Base-by-base conservation (phyloP, 768 basidiomycete species). In the Podaxis sp. region DNA sequence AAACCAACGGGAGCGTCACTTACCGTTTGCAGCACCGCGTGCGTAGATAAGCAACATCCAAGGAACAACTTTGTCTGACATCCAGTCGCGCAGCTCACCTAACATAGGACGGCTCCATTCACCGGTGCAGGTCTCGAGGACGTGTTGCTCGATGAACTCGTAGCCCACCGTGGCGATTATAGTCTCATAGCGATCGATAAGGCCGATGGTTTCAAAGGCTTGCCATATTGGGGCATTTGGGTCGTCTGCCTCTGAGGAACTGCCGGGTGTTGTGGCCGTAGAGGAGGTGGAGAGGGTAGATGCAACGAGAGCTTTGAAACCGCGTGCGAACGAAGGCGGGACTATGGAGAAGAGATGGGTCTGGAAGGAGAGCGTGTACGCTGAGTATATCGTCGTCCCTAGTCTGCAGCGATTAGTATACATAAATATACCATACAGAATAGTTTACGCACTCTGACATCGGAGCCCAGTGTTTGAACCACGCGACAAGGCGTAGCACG, bases 1-100 rank as follows among this genome's bases (percentile, higher is more conserved):
- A 49, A 41, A 62, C 54, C 54, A 57, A 64, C 22, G 24, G 11
- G 73, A 46, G 44, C 5, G 5, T 33, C 33, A 33, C 82, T 63
- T 69, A 88, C 88, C 74, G 65, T 69, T 86, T 41, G 80, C 77
- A 36, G 87, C 87, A 11, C 84, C 84, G 68, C 86, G 78, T 0
- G 90, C 92, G 67, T 92, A 95, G 48, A 92, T 88, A 70, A 85
- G 78, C 24, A 91, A 64, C 85, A 97, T 86, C 95, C 95, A 96
- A 6, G 90, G 86, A 2, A 91, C 89, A 49, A 96, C 86, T 61
- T 84, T 88, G 63, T 84, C 81, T 8, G 86, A 78, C 85, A 96
- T 93, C 92, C 94, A 96, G 17, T 78, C 72, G 54, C 89, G 78
- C 64, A 95, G 74, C 2, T 72, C 77, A 2, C 79, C 78, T 62